Conservation (phyloP, 2,329 filamentous ascomycete species). For the Hymenoscyphus salicellus region DNA sequence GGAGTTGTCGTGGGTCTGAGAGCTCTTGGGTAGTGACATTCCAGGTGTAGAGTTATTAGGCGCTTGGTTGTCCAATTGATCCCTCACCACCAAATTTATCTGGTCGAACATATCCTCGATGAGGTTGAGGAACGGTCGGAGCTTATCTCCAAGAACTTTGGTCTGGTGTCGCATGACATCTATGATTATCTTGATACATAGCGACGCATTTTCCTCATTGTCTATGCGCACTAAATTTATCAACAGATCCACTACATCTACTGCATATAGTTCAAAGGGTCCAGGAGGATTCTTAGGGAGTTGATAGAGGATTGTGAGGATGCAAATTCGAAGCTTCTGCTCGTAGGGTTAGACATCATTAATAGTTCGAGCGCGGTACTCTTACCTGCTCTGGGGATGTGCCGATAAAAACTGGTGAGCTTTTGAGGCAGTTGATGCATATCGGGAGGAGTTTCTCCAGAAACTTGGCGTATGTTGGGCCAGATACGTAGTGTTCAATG, state of each 20-base stretch:
- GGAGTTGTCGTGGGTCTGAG: constrained; percentile 71
- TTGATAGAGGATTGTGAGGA: constrained; percentile 91
- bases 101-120: constrained; percentile 95
- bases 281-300: constrained; percentile 73
- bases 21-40: constrained; percentile 62
- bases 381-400: constrained; percentile 88
- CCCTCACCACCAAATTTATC: constrained; percentile 90
- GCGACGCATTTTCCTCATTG: constrained; percentile 97
- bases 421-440: constrained; percentile 79
- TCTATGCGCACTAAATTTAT: constrained; percentile 89
- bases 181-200: constrained; percentile 97
- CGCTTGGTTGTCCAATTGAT: constrained; percentile 96
- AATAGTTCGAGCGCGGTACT: too few species aligned
- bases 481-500: too few species aligned
- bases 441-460: too few species aligned
- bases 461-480: too few species aligned
- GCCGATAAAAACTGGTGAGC: constrained; percentile 86
- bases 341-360: too few species aligned
- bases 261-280: constrained; percentile 81
- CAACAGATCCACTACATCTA: constrained; percentile 83
- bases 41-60: constrained; percentile 67
- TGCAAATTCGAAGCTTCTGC: constrained; percentile 89
- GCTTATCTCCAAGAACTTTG: constrained; percentile 74
- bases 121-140: constrained; percentile 84
- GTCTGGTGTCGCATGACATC: constrained; percentile 92